A percentile compares a stretch with the other conserved stretches of the same genome.
Evolutionary conservation across 2,329 filamentous ascomycete species (phyloP).

Genomic region (Coleophoma cylindrospora): DNA sequence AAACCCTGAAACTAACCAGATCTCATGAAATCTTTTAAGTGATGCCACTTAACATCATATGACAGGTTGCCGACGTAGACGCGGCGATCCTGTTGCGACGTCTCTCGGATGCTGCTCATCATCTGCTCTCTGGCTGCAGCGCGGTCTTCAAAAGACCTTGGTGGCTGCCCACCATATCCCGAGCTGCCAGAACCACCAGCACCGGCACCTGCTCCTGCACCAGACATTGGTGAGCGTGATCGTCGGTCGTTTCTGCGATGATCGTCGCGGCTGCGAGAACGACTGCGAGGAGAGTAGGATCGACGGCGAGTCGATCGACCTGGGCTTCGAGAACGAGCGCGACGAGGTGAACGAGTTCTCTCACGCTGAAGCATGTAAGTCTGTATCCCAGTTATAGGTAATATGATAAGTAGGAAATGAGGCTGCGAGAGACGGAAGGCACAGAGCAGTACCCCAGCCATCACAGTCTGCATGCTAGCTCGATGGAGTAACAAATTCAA

Average conservation of each 20-base stretch:
- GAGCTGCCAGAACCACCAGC: constrained; percentile 66
- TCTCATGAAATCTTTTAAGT: constrained; percentile 99
- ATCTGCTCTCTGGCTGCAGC: constrained; percentile 83
- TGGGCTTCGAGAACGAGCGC: constrained; percentile 80
- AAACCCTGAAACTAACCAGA: constrained; percentile 65
- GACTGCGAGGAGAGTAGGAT: constrained; percentile 74
- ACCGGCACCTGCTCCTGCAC: constrained; percentile 55
- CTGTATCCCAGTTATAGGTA: constrained; percentile 2
- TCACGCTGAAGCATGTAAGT: constrained; percentile 60
- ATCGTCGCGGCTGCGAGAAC: constrained; percentile 73
- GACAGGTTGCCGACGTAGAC: constrained; percentile 99
- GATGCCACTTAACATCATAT: constrained; percentile 99
- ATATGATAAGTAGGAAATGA: neutral
- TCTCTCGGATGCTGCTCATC: constrained; percentile 91
- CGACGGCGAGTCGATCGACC: constrained; percentile 64
- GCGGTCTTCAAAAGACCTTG: constrained; percentile 81
- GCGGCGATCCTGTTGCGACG: constrained; percentile 95
- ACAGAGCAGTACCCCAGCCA: too few species aligned
- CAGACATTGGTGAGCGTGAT: constrained; percentile 85
- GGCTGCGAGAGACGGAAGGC: neutral
- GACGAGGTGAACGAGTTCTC: constrained; percentile 73
- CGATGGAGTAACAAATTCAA: too few species aligned
- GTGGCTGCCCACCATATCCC: constrained; percentile 60
- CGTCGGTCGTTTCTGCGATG: constrained; percentile 70
- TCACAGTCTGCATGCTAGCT: too few species aligned